These are phyloP conservation scores for Lithospermum erythrorhizon DNA, from an alignment of 257 asterid genomes.

Conservation along the genomic window DNA sequence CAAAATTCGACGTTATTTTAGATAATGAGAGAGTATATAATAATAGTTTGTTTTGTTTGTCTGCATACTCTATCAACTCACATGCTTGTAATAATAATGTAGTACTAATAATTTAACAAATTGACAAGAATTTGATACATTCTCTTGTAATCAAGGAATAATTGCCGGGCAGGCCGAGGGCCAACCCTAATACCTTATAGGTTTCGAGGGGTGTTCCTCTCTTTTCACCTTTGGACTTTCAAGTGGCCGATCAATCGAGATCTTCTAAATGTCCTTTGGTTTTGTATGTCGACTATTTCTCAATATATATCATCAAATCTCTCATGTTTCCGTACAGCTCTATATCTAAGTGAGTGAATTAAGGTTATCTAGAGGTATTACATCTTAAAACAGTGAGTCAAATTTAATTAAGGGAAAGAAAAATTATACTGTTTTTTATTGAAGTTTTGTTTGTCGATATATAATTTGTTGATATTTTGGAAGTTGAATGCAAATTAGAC, in stretches of 20 bases:
- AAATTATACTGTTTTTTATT: too few relatives aligned
- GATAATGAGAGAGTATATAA: too few relatives aligned
- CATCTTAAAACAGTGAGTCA: too few relatives aligned
- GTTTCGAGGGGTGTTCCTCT: neutral
- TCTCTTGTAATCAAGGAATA: neutral
- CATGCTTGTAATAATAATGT: neutral
- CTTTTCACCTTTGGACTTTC: neutral
- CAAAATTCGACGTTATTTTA: too few relatives aligned
- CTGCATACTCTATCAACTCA: neutral
- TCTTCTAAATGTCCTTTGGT: neutral
- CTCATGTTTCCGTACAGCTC: neutral
- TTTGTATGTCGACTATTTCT: too few relatives aligned
- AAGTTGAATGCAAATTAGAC: too few relatives aligned
- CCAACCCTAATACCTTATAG: neutral
- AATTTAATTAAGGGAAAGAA: too few relatives aligned
- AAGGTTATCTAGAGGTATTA: neutral
- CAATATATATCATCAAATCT: neutral
- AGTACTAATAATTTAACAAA: neutral
- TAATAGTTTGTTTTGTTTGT: neutral
- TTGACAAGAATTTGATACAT: neutral
- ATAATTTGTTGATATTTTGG: too few relatives aligned
- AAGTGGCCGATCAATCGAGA: neutral
- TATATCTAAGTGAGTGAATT: too few relatives aligned
- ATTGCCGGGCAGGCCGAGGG: neutral
- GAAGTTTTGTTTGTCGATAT: too few relatives aligned